These are phyloP conservation scores for Serendipita sp. DNA, from an alignment of 1,284 basidiomycete species.

Conservation along the genomic window DNA sequence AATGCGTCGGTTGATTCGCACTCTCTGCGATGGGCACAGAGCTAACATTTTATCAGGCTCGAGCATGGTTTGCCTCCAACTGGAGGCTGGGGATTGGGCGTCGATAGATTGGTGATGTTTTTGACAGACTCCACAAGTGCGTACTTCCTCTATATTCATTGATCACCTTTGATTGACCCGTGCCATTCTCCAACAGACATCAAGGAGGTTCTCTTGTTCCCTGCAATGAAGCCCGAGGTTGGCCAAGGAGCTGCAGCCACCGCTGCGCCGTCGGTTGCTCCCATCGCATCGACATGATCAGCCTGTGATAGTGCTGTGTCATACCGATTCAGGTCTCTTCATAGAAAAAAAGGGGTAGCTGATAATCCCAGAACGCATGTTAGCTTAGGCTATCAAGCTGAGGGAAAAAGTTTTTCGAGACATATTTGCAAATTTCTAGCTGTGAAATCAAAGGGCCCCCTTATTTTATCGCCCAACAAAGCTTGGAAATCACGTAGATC, in stretches of 20 bases:
- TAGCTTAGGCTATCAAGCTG: no score
- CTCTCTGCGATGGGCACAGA: neutral
- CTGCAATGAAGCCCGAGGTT: constrained; percentile 70
- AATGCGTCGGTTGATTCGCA: constrained; percentile 52
- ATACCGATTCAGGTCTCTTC: no score
- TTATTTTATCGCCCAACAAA: no score
- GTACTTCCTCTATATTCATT: constrained; percentile 20
- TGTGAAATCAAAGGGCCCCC: no score
- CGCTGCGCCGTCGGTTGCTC: neutral
- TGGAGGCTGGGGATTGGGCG: constrained; percentile 90
- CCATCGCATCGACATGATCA: neutral
- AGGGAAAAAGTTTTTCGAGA: no score
- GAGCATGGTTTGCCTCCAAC: constrained; percentile 97
- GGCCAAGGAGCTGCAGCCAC: constrained; percentile 26
- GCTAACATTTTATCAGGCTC: constrained; percentile 36
- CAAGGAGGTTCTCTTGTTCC: constrained; percentile 83
- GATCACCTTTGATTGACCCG: constrained; percentile 18
- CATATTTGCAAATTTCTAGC: no score
- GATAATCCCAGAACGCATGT: no score
- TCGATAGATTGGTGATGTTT: constrained; percentile 94
- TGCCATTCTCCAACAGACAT: constrained; percentile 40
- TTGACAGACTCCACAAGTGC: constrained; percentile 78
- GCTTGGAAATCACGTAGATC: no score
- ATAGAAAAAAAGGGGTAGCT: no score
- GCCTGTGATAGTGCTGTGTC: no score